Percentiles rank a stretch among this genome's conserved stretches.
Conservation (phyloP, 805 yeast species). For the Starmerella floricola region DNA sequence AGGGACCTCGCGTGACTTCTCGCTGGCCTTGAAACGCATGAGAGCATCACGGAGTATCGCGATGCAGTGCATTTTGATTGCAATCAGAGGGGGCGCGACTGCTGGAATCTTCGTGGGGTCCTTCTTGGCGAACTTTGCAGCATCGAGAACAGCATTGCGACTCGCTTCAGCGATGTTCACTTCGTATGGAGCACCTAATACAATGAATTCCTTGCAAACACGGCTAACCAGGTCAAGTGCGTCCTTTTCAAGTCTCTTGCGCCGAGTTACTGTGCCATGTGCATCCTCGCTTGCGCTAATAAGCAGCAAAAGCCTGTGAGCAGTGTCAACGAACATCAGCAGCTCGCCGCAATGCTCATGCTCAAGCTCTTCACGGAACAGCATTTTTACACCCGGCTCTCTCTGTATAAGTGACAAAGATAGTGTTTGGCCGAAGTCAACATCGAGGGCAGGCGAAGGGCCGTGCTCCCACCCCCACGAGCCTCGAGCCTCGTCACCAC, state of each 20-base stretch:
- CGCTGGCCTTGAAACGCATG: conserved; percentile 1
- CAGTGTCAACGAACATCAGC: conserved; percentile 10
- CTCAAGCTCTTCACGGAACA: conserved; percentile 10
- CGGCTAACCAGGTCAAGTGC: not conserved
- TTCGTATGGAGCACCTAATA: conserved; percentile 10
- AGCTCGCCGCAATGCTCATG: conserved; percentile 10
- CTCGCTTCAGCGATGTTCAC: conserved; percentile 10
- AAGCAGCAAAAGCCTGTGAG: conserved; percentile 2
- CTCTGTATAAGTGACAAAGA: conserved; percentile 4
- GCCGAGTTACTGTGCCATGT: conserved; percentile 4
- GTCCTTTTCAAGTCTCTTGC: not conserved
- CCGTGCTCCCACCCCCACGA: conserved; percentile 14
- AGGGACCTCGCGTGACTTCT: not conserved
- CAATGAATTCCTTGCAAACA: not conserved
- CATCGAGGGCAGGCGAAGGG: not conserved
- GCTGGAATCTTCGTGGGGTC: not conserved
- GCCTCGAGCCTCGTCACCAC: not conserved
- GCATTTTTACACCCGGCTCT: conserved; percentile 19
- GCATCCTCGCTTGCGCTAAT: conserved; percentile 1
- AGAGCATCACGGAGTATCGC: conserved; percentile 3
- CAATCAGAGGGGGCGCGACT: not conserved
- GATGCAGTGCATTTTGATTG: not conserved
- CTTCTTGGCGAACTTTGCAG: not conserved
- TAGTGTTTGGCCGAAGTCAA: conserved; percentile 1
- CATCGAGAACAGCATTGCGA: not conserved